Evolutionary conservation across 768 basidiomycete genomes (phyloP), one percentile per base, ranked within the genome.

Genomic region (Suillus ampliporus): DNA sequence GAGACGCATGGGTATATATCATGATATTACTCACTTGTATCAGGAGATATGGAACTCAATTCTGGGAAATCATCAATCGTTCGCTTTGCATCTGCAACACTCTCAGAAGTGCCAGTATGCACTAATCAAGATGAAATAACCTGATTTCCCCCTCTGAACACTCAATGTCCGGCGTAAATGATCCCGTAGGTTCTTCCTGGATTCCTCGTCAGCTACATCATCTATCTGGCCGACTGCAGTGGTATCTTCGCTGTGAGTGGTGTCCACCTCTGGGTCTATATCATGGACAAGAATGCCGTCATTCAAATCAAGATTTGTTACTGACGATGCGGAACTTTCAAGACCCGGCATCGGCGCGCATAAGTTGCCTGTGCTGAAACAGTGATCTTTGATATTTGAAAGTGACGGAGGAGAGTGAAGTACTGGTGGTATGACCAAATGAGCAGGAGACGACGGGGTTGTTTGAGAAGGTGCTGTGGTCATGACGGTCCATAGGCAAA

Each of bases 231-330:
- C 84, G 61, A 79, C 75, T 19, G 79, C 83, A n/a, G 73, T 82
- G 14, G 76, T 78, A 61, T 85, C 81, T 66, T 90, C 90, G 58
- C 77, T 80, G 43, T 84, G 83, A 15, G 79, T 78, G 14, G 81
- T 77, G 38, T 87, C 88, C 23, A 80, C 80, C 61, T 90, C 89
- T 34, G 80, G 80, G 46, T 91, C 90, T 46, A 83, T 82, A 71
- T 92, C 91, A 67, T 87, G 86, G 50, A 92, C 80, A 46, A 92
- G 77, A 58, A 92, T 88, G 10, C 89, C 87, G 66, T 91, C 90
- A 58, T 79, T 80, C 62, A 86, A 75, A 65, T 90, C 88, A 75
- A 90, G 71, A 69, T 89, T 86, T 68, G 86, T 78, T 21, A 90
- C 81, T 41, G 91, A 92, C 51, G 89, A 91, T 40, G 89, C 84